A percentile compares a stretch with the other conserved stretches of the same genome.
Evolutionary conservation across 495 filamentous ascomycete species (phyloP).

Genomic region (Trypethelium eluteriae): DNA sequence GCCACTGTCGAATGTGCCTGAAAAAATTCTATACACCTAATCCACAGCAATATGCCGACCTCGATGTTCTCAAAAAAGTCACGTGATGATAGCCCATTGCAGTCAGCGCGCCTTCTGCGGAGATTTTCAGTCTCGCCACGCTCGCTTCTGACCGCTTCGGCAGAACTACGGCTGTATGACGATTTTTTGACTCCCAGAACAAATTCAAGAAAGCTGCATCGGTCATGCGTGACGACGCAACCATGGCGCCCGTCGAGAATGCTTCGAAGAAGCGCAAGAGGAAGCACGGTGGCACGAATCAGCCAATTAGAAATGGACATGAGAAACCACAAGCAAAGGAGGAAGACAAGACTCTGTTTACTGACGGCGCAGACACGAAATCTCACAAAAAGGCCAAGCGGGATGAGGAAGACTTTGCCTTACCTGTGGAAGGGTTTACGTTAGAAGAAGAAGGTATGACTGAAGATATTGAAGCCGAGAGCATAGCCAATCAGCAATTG

Average conservation of each 20-base stretch:
- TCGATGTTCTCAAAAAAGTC: not conserved
- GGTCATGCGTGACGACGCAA: not conserved
- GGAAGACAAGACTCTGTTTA: not conserved
- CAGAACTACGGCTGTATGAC: not conserved
- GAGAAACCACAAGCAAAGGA: not conserved
- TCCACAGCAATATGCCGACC: not conserved
- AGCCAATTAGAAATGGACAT: constrained; percentile 17
- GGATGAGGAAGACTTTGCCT: not conserved
- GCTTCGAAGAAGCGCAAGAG: constrained; percentile 23
- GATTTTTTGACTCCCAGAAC: not conserved
- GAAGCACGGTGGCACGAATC: constrained; percentile 15
- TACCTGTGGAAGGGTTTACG: constrained; percentile 10
- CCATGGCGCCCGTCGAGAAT: not conserved
- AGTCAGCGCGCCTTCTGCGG: not conserved
- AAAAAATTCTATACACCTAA: not conserved
- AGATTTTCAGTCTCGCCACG: not conserved
- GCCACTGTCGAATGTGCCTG: too few relatives aligned
- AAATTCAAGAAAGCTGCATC: not conserved
- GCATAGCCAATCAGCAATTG: constrained; percentile 30
- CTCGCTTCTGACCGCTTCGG: constrained; percentile 3
- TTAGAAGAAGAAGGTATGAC: constrained; percentile 15
- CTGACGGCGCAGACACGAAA: constrained; percentile 11
- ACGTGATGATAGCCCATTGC: not conserved
- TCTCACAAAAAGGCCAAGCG: constrained; percentile 20
- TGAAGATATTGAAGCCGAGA: constrained; percentile 26